Evolutionary conservation across 2,329 filamentous ascomycete genomes (phyloP).

Genomic region (Fusarium haematococcum): DNA sequence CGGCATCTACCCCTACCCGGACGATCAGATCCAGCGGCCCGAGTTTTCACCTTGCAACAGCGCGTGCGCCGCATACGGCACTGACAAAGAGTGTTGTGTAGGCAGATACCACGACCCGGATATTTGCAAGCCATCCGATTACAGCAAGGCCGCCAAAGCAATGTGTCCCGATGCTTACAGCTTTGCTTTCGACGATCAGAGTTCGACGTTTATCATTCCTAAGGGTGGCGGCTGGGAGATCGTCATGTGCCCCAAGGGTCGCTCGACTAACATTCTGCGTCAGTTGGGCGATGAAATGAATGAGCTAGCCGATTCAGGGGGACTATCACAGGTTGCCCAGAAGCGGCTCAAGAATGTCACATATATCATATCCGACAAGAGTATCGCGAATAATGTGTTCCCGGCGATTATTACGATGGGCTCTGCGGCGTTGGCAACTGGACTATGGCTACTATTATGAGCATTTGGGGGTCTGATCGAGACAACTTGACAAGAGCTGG

Average conservation of each 20-base stretch:
- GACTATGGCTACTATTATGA: constrained; percentile 34
- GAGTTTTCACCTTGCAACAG: constrained; percentile 83
- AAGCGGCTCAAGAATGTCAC: constrained; percentile 49
- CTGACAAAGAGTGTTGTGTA: constrained; percentile 79
- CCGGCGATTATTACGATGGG: constrained; percentile 26
- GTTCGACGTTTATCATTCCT: constrained; percentile 72
- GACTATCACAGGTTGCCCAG: constrained; percentile 49
- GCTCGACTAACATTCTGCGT: constrained; percentile 69
- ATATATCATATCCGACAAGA: constrained; percentile 50
- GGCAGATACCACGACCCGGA: constrained; percentile 73
- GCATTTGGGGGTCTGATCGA: background rate
- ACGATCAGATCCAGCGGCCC: constrained; percentile 77
- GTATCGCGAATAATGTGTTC: constrained; percentile 37
- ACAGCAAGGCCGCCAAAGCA: constrained; percentile 76
- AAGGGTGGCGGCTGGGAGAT: constrained; percentile 82
- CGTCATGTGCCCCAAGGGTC: constrained; percentile 77
- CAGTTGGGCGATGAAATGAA: constrained; percentile 63
- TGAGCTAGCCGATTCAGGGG: constrained; percentile 58
- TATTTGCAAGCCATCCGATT: constrained; percentile 74
- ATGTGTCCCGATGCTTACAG: constrained; percentile 89
- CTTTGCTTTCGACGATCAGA: constrained; percentile 73
- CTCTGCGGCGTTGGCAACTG: constrained; percentile 18
- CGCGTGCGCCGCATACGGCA: constrained; percentile 77
- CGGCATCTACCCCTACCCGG: constrained; percentile 84
- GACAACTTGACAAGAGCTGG: background rate